Percentiles rank a stretch among this genome's conserved stretches.
phyloP scores from a whole-genome alignment of 176 grass and related monocot genomes.

The Guadua angustifolia region DNA sequence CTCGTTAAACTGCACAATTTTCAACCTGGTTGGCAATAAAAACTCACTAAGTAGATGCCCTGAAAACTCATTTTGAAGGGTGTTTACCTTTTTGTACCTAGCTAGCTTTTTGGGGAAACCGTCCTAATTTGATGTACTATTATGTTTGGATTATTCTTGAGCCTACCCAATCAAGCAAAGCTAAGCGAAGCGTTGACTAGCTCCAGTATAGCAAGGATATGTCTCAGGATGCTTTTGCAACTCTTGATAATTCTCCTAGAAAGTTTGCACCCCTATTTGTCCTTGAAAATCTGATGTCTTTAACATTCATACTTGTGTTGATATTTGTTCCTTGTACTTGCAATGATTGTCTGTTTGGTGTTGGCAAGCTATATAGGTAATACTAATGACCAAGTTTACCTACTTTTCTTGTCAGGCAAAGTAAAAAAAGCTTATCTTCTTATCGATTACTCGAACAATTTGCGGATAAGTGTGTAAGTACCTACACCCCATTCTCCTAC shows the following conservation, averaged over 20 bases:
- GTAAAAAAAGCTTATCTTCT: conserved; percentile 87
- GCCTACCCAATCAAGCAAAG: not conserved
- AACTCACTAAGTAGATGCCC: not conserved
- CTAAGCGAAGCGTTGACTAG: not conserved
- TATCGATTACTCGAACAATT: conserved; percentile 85
- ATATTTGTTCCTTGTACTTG: not conserved
- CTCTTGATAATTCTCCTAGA: not conserved
- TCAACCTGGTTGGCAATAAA: too few species aligned
- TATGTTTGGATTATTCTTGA: not conserved
- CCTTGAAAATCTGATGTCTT: not conserved
- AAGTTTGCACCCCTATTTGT: too few species aligned
- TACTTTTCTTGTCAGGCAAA: conserved; percentile 68
- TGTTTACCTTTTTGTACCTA: not conserved
- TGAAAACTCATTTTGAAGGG: not conserved
- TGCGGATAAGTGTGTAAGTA: conserved; percentile 89
- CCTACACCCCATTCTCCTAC: not conserved
- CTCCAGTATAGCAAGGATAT: not conserved
- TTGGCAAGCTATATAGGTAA: conserved; percentile 15
- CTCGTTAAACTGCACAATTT: not conserved
- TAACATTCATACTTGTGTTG: not conserved
- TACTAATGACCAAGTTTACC: conserved; percentile 24
- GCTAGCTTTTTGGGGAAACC: not conserved
- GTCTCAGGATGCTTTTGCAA: not conserved
- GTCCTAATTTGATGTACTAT: not conserved
- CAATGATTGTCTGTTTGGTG: not conserved